Percentiles rank a stretch among this genome's conserved stretches.
These are phyloP conservation scores for Naganishia vaughanmartiniae DNA, from an alignment of 768 basidiomycete species.

Conservation along the genomic window DNA sequence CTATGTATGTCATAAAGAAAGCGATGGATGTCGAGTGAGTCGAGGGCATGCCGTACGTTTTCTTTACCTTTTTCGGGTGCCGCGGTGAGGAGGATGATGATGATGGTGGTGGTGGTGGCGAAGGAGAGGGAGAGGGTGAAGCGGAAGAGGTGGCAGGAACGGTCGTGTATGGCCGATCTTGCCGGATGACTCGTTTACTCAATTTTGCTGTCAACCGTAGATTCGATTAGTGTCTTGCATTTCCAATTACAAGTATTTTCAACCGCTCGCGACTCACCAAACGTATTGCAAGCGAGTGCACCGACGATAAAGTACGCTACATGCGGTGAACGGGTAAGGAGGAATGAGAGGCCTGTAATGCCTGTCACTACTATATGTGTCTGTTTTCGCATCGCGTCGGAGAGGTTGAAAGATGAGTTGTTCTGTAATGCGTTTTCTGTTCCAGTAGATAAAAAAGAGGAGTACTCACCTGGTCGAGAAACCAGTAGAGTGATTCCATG, in stretches of 20 bases:
- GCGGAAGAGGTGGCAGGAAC: not conserved
- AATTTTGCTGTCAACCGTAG: not conserved
- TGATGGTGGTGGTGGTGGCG: not conserved
- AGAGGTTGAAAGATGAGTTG: too few species aligned
- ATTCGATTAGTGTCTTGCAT: not conserved
- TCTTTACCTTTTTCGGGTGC: conserved; percentile 35
- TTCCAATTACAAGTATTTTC: not conserved
- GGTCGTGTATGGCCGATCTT: conserved; percentile 15
- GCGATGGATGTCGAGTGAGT: conserved; percentile 55
- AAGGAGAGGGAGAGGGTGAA: not conserved
- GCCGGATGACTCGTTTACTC: conserved; percentile 20
- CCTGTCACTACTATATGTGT: conserved; percentile 50
- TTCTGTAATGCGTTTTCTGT: too few species aligned
- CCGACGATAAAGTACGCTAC: conserved; percentile 51
- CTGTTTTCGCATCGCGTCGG: conserved; percentile 29
- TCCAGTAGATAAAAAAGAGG: not conserved
- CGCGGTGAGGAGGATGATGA: not conserved
- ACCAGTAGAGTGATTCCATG: conserved; percentile 22
- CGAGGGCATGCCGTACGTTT: conserved; percentile 56
- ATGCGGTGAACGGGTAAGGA: conserved; percentile 51
- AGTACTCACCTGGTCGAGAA: conserved; percentile 30
- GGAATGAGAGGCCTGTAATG: conserved; percentile 45
- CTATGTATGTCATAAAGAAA: conserved; percentile 53
- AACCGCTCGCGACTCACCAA: not conserved
- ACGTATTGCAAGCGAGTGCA: conserved; percentile 38